Percentiles rank a stretch among this genome's conserved stretches.
Evolutionary conservation across 2,329 filamentous ascomycete species (phyloP).

Genomic region (Aspergillus sp.): DNA sequence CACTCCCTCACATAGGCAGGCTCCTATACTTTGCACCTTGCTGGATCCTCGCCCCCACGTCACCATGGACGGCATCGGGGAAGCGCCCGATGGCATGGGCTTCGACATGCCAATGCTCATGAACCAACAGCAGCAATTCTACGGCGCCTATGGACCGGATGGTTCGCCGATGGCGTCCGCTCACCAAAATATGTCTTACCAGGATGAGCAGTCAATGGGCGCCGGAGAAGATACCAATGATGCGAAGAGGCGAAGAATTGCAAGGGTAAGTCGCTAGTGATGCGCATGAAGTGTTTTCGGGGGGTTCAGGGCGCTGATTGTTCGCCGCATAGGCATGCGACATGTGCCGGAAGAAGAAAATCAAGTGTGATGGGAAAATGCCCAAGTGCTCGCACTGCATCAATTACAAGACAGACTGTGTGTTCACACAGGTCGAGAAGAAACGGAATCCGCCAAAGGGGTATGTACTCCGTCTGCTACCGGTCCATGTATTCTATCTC

Average conservation of each 20-base stretch:
- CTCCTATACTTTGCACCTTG: constrained; percentile 5
- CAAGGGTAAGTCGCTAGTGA: constrained; percentile 64
- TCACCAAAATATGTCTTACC: constrained; percentile 42
- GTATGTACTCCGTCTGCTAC: constrained; percentile 52
- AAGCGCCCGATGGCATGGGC: constrained; percentile 40
- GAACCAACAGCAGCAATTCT: constrained; percentile 68
- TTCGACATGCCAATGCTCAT: constrained; percentile 58
- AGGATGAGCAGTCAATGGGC: constrained; percentile 48
- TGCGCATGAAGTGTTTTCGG: background rate
- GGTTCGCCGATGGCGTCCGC: constrained; percentile 60
- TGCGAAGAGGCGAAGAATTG: constrained; percentile 84
- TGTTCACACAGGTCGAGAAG: constrained; percentile 98
- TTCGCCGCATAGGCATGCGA: constrained; percentile 71
- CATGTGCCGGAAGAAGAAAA: constrained; percentile 91
- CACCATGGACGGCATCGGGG: constrained; percentile 40
- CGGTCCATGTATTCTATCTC: no score
- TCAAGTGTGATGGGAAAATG: constrained; percentile 96
- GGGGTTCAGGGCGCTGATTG: constrained; percentile 9
- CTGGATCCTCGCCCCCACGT: constrained; percentile 9
- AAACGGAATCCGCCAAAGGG: constrained; percentile 96
- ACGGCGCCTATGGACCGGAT: constrained; percentile 64
- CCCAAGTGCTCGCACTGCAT: constrained; percentile 93
- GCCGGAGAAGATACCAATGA: constrained; percentile 65
- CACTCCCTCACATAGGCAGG: constrained; percentile 16
- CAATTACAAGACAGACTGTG: constrained; percentile 97